A percentile compares a stretch with the other conserved stretches of the same genome.
These are phyloP conservation scores for Closterium sp. DNA, from an alignment of 139 green algal genomes.

Conservation along the genomic window DNA sequence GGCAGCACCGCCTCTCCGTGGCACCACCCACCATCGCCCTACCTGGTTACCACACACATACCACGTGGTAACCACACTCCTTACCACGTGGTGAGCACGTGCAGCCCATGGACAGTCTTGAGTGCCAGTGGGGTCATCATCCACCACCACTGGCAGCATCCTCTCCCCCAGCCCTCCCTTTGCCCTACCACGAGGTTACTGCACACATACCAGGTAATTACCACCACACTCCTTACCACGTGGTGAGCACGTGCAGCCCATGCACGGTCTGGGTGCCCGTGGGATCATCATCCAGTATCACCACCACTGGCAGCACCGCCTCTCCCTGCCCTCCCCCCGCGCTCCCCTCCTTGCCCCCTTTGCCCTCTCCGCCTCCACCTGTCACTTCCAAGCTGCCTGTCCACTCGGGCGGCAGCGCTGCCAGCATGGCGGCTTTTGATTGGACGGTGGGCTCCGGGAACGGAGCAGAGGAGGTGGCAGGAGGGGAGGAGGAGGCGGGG, in stretches of 20 bases:
- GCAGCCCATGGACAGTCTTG: too few species aligned
- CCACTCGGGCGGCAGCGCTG: conserved; percentile 4
- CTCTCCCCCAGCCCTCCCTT: too few species aligned
- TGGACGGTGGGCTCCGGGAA: neutral
- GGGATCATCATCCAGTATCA: conserved; percentile 56
- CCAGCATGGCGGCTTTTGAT: neutral
- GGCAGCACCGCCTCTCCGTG: neutral
- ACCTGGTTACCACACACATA: neutral
- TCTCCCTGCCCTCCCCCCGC: too few species aligned
- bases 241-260: conserved; percentile 45
- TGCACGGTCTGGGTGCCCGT: conserved; percentile 57
- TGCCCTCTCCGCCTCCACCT: neutral
- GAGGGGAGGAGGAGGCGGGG: neutral
- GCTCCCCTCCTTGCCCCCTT: neutral
- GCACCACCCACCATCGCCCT: too few species aligned
- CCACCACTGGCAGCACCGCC: neutral
- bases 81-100: too few species aligned
- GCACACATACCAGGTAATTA: too few species aligned
- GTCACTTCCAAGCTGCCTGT: neutral
- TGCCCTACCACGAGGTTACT: too few species aligned
- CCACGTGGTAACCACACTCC: too few species aligned
- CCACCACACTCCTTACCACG: conserved; percentile 22
- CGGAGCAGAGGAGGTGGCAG: neutral
- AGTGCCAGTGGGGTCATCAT: conserved; percentile 55
- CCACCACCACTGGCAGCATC: conserved; percentile 16